phyloP scores from a whole-genome alignment of 192 early-diverging fungal genomes.

The Rhizoclosmatium sp. region DNA sequence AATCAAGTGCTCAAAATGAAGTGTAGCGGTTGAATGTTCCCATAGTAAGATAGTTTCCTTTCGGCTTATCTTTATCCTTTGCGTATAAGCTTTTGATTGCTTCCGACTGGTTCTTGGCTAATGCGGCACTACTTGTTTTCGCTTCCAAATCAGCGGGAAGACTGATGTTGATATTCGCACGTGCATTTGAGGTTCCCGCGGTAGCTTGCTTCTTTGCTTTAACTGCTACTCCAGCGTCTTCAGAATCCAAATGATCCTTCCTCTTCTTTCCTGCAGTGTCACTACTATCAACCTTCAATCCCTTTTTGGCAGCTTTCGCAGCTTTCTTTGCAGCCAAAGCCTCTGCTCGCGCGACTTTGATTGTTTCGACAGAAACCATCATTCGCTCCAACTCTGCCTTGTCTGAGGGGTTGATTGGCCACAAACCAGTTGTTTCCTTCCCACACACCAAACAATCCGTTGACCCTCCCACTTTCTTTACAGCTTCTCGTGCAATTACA shows the following conservation, averaged over 20 bases:
- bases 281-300: constrained; percentile 9
- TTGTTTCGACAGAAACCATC: constrained; percentile 59
- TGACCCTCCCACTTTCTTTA: constrained; percentile 63
- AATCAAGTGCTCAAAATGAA: constrained; percentile 24
- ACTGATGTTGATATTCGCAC: constrained; percentile 55
- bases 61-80: constrained; percentile 39
- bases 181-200: constrained; percentile 1
- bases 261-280: constrained; percentile 38
- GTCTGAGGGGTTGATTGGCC: constrained; percentile 69
- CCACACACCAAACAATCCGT: constrained; percentile 74
- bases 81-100: constrained; percentile 58
- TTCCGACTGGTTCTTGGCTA: constrained; percentile 36
- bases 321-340: constrained; percentile 49
- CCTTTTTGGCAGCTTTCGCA: constrained; percentile 41
- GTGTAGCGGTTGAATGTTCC: constrained; percentile 63
- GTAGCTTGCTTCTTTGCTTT: constrained; percentile 31
- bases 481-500: constrained; percentile 78
- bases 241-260: constrained; percentile 47
- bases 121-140: constrained; percentile 1
- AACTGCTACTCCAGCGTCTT: background rate
- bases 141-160: constrained; percentile 50
- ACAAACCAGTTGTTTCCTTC: constrained; percentile 23
- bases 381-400: constrained; percentile 69
- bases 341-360: constrained; percentile 59
- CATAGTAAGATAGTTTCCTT: constrained; percentile 54